Evolutionary conservation across 805 yeast genomes (phyloP).

Genomic region (Pichia kluyveri): DNA sequence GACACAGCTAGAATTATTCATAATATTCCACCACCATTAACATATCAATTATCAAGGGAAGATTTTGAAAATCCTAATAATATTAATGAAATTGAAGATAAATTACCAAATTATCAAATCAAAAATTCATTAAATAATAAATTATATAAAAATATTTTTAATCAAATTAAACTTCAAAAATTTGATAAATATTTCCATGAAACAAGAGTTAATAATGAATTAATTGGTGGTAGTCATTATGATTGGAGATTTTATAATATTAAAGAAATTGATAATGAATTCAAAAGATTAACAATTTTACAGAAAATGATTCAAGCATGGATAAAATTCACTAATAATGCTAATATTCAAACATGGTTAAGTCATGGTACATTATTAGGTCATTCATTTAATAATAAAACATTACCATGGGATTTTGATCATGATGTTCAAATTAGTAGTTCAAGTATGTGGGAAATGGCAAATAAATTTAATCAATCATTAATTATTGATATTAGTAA

Average conservation of each 20-base stretch:
- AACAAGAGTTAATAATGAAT: conserved; percentile 18
- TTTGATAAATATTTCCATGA: conserved; percentile 33
- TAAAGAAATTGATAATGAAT: conserved; percentile 9
- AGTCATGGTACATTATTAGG: conserved; percentile 56
- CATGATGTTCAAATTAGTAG: conserved; percentile 52
- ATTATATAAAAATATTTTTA: conserved; percentile 4
- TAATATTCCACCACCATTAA: not conserved
- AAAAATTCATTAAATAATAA: conserved; percentile 7
- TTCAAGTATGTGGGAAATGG: conserved; percentile 31
- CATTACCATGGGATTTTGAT: conserved; percentile 53
- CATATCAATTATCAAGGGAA: no score
- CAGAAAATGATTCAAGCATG: conserved; percentile 44
- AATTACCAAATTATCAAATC: not conserved
- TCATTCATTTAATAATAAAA: conserved; percentile 50
- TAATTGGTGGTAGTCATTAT: conserved; percentile 30
- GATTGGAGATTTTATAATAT: conserved; percentile 38
- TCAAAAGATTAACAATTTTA: conserved; percentile 22
- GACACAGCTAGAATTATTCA: not conserved
- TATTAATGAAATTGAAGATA: not conserved
- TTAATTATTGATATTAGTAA: conserved; percentile 32
- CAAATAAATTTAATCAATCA: conserved; percentile 38
- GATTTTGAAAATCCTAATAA: not conserved
- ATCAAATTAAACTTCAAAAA: not conserved
- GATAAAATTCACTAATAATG: conserved; percentile 37
- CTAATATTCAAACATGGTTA: conserved; percentile 46